Base-by-base conservation (phyloP, 192 early-diverging fungal species). In the Backusella sp. region DNA sequence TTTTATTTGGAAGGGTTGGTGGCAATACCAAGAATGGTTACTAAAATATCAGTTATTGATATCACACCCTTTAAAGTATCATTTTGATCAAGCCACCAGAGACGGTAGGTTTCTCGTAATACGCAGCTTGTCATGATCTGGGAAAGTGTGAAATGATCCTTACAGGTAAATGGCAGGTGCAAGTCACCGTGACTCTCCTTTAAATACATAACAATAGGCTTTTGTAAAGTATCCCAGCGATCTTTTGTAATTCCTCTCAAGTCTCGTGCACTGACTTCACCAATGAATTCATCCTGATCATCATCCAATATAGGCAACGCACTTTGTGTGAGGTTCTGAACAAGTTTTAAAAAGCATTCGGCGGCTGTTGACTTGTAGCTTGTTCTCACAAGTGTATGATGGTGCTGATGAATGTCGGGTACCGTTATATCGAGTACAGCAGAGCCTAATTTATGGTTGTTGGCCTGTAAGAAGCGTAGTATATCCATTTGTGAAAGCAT, bases 211-310 rank as follows among this genome's bases (percentile, higher is more conserved):
- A 92, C 82, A 0, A 94, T 89, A 2, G 91, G 91, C 70, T 85
- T 83, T 12, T 82, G 77, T 65, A 95, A 81, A n/a, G 84, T 78
- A 34, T 84, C 80, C 37, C 93, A 79, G 30, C 88, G 81, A 21
- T 82, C 81, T 26, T 82, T 73, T 66, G 89, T 93, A 21, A 95
- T 73, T 15, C 93, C 93, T n/a, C 93, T 79, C 37, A 95, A 77
- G 84, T 95, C 94, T 12, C 86, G 86, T 3, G 92, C 91, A 12
- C 89, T 91, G 35, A 95, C 81, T 77, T 92, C 92, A 42, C 87
- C 89, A 3, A 92, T 87, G 11, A 95, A 68, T 5, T 69, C 74
- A 21, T 86, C 88, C 65, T 89, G 75, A 56, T 87, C 85, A 36
- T 84, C 82, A 41, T 88, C 86, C 66, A 91, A 84, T 49, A 95